Percentiles rank a stretch among this genome's conserved stretches.
Conservation (phyloP, 805 yeast species). For the Candida vartiovaarae region DNA sequence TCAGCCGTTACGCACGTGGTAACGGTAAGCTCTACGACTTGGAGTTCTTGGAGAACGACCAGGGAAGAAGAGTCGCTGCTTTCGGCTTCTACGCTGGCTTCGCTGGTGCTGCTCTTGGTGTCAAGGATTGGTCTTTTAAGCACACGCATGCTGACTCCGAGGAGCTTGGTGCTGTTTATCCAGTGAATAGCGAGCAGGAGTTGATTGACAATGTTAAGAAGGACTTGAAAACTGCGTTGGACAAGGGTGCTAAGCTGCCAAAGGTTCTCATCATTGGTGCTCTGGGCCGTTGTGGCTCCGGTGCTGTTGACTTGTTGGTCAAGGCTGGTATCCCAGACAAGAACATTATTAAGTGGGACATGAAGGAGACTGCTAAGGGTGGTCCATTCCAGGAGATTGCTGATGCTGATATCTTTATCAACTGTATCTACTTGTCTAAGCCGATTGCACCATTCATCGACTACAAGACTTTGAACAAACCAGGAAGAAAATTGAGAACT, state of each 20-base stretch:
- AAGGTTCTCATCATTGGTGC: conserved; percentile 91
- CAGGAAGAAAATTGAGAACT: conserved; percentile 73
- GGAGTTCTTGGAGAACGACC: conserved; percentile 89
- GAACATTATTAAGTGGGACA: conserved; percentile 90
- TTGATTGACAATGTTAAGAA: conserved; percentile 66
- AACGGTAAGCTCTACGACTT: conserved; percentile 87
- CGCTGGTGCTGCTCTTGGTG: conserved; percentile 98
- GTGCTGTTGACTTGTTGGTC: conserved; percentile 80
- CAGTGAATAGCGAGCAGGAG: conserved; percentile 74
- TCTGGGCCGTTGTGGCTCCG: conserved; percentile 97
- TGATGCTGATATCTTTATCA: conserved; percentile 79
- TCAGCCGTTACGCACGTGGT: conserved; percentile 85
- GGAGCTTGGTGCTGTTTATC: conserved; percentile 72
- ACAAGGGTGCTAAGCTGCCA: conserved; percentile 62
- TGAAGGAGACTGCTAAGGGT: conserved; percentile 92
- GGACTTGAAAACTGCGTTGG: conserved; percentile 50
- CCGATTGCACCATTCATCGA: conserved; percentile 92
- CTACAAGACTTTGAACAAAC: conserved; percentile 54
- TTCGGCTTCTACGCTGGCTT: conserved; percentile 99
- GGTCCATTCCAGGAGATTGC: conserved; percentile 96
- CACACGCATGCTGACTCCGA: conserved; percentile 60
- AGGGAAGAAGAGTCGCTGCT: conserved; percentile 98
- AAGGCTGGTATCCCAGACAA: conserved; percentile 84
- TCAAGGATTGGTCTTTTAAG: conserved; percentile 91
- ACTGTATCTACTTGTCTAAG: conserved; percentile 89